phyloP scores from a whole-genome alignment of 441 rosid genomes.

The Hura crepitans region DNA sequence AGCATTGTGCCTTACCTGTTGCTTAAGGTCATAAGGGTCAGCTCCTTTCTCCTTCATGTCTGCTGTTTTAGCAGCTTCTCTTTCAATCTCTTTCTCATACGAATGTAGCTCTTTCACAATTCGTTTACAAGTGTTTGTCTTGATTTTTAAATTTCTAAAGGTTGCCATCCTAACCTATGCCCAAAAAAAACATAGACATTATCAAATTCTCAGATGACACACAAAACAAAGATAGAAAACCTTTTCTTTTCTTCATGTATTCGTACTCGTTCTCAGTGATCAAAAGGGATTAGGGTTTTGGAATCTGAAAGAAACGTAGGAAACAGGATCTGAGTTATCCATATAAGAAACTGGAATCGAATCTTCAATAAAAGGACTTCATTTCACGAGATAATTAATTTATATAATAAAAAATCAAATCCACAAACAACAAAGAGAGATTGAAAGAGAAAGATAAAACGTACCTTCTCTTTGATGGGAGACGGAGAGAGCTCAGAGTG shows the following conservation, averaged over 20 bases:
- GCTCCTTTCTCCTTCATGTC: constrained; percentile 88
- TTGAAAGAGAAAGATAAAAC: background rate
- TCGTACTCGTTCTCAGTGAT: background rate
- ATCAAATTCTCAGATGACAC: background rate
- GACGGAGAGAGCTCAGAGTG: background rate
- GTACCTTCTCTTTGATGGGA: background rate
- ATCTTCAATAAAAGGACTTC: background rate
- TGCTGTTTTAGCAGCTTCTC: constrained; percentile 79
- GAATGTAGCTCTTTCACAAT: constrained; percentile 75
- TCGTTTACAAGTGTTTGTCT: constrained; percentile 72
- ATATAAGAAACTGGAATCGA: background rate
- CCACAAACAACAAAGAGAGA: background rate
- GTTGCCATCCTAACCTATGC: constrained; percentile 31
- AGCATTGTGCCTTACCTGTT: constrained; percentile 49
- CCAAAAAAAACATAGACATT: background rate
- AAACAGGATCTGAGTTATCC: background rate
- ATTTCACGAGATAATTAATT: background rate
- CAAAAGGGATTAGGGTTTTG: constrained; percentile 3
- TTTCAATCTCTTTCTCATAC: constrained; percentile 87
- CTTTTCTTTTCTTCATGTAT: no score
- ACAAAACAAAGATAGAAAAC: background rate
- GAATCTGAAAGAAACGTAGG: background rate
- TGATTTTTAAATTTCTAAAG: constrained; percentile 66
- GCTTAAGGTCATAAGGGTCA: constrained; percentile 89
- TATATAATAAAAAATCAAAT: background rate